Base-by-base conservation (phyloP, 495 filamentous ascomycete genomes). In the Pseudotulostoma volvatum region DNA sequence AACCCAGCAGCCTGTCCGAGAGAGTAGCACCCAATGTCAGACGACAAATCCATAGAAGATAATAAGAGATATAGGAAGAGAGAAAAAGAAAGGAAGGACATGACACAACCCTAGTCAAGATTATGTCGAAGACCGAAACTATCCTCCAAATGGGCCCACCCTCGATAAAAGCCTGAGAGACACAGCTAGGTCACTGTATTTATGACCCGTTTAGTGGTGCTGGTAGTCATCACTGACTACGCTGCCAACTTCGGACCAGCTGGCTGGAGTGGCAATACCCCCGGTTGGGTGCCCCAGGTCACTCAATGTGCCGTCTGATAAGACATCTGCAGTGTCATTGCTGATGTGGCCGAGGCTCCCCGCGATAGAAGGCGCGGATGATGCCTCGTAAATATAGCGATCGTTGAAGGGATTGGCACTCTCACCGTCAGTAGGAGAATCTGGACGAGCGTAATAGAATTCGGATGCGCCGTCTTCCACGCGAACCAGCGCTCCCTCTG, bases 161-260 rank as follows among this genome's bases (percentile, higher is more conserved):
- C n/a, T 19, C 7, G 2, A 7, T 21, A 36, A 15, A 18, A 16
- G 11, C 33, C 34, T 18, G 14, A 28, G n/a, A 13, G 13, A 14
- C 14, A 35, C 7, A 7, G 4, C 13, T 7, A 35, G 8, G 5
- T 35, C 33, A 35, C 7, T 7, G 25, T 9, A 30, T n/a, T n/a
- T n/a, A n/a, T n/a, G n/a, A n/a, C n/a, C n/a, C n/a, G n/a, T 4
- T 33, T 51, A 38, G 11, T 53, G 52, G 25, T 54, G 52, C 20
- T 48, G 48, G 51, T 64, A 61, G 8, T 65, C 59, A 14, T 55
- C 72, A 53, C 79, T 82, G 20, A 81, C 61, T 21, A 76, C 71
- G 48, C 81, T 85, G 11, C 77, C 80, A 7, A 87, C 71, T 39
- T 87, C 81, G 3, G 78, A 80, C 81, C 81, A 87, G 54, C 74